Conservation (phyloP, 129 eudicot genomes). For the Flaveria linearis region DNA sequence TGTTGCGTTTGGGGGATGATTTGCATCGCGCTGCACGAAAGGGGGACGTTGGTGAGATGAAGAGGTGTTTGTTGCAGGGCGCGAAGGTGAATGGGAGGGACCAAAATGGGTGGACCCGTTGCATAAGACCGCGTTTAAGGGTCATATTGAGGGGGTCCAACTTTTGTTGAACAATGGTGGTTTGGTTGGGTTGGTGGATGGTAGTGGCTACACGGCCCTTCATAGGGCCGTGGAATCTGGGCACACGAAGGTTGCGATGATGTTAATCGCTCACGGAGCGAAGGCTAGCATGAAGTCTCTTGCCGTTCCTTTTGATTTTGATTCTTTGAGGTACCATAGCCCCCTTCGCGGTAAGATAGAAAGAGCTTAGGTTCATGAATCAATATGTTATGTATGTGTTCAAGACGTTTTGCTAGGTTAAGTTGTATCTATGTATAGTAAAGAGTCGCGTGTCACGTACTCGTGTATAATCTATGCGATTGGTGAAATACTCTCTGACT, state of each 20-base stretch:
- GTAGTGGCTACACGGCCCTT: constrained; percentile 62
- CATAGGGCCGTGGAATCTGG: constrained; percentile 72
- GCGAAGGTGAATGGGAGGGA: constrained; percentile 64
- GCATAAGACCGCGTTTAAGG: constrained; percentile 75
- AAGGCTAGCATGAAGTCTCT: constrained; percentile 59
- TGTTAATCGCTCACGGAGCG: constrained; percentile 64
- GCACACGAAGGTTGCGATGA: constrained; percentile 54
- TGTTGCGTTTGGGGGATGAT: constrained; percentile 49
- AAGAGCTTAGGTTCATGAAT: constrained; percentile 11
- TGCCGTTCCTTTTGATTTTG: constrained; percentile 45
- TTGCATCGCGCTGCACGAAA: constrained; percentile 57
- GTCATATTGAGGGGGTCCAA: constrained; percentile 55
- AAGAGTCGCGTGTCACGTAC: not conserved
- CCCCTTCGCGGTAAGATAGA: constrained; percentile 24
- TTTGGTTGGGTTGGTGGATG: constrained; percentile 55
- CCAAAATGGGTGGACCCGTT: constrained; percentile 86
- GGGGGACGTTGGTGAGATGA: constrained; percentile 50
- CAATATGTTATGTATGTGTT: not conserved
- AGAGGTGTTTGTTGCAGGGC: constrained; percentile 51
- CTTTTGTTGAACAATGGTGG: constrained; percentile 61
- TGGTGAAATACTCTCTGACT: constrained; percentile 18
- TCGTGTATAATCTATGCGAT: not conserved
- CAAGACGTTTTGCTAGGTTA: not conserved
- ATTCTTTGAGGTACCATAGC: constrained; percentile 41
- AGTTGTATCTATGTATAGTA: constrained; percentile 15